phyloP scores from a whole-genome alignment of 352 stramenopile genomes.

The Pythium plurisporium region DNA sequence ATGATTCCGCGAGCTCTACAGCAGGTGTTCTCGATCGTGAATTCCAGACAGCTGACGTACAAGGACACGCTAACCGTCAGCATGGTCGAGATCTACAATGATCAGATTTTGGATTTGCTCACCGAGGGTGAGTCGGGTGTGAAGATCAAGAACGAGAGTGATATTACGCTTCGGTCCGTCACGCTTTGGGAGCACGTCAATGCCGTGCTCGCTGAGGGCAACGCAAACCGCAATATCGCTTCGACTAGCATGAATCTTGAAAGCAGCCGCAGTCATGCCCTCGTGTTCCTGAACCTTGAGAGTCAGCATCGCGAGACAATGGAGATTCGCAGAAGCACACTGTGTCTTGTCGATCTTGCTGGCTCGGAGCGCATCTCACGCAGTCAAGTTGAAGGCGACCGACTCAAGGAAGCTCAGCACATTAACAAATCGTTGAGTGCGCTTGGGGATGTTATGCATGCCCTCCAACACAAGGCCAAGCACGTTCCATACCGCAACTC shows the following conservation, averaged over 20 bases:
- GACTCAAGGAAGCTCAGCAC: conserved; percentile 95
- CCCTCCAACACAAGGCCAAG: conserved; percentile 88
- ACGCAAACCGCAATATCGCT: conserved; percentile 78
- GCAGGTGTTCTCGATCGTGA: conserved; percentile 91
- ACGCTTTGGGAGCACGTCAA: conserved; percentile 66
- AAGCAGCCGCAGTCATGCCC: conserved; percentile 80
- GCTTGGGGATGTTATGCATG: conserved; percentile 96
- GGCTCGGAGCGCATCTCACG: conserved; percentile 93
- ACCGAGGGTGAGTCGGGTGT: conserved; percentile 36
- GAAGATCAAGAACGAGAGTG: conserved; percentile 71
- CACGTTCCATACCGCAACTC: conserved; percentile 95
- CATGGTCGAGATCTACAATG: conserved; percentile 98
- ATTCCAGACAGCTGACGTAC: conserved; percentile 65
- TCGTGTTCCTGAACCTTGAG: conserved; percentile 75
- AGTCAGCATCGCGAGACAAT: conserved; percentile 67
- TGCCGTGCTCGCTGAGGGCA: conserved; percentile 62
- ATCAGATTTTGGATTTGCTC: conserved; percentile 91
- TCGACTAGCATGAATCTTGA: conserved; percentile 85
- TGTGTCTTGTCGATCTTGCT: conserved; percentile 98
- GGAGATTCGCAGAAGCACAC: conserved; percentile 75
- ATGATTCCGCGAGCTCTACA: conserved; percentile 96
- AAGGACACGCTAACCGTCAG: conserved; percentile 76
- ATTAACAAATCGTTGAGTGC: conserved; percentile 98
- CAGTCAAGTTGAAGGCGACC: conserved; percentile 79
- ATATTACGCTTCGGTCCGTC: conserved; percentile 57